Percentiles rank a stretch among this genome's conserved stretches.
These are phyloP conservation scores for Didymella pinodella DNA, from an alignment of 2,329 filamentous ascomycete genomes.

Conservation along the genomic window DNA sequence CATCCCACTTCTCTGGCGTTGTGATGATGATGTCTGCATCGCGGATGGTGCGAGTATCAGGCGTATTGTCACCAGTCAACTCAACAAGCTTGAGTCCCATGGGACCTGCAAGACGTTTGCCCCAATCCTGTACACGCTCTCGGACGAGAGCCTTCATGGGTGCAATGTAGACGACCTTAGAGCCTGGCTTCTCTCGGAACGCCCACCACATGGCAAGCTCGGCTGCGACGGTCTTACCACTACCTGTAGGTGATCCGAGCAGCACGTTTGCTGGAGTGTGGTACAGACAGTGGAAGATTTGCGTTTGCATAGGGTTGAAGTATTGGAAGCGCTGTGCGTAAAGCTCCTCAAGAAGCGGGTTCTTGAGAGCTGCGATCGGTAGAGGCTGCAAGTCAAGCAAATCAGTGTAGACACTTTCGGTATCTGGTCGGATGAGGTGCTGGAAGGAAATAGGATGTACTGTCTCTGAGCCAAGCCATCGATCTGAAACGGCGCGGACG, in stretches of 20 bases:
- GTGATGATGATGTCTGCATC: conserved; percentile 98
- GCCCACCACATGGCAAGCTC: conserved; percentile 99
- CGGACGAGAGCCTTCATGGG: conserved; percentile 99
- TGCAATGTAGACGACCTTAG: conserved; percentile 98
- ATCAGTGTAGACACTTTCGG: conserved; percentile 96
- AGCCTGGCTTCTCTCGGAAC: conserved; percentile 90
- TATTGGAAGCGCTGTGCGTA: conserved; percentile 90
- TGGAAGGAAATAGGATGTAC: conserved; percentile 96
- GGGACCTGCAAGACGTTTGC: conserved; percentile 77
- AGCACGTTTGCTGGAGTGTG: conserved; percentile 91
- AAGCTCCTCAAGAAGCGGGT: conserved; percentile 83
- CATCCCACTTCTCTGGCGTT: conserved; percentile 99
- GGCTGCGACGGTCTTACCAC: conserved; percentile 95
- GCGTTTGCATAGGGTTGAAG: conserved; percentile 99
- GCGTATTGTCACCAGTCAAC: conserved; percentile 96
- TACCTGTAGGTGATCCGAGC: conserved; percentile 93
- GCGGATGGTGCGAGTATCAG: conserved; percentile 92
- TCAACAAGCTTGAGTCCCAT: conserved; percentile 93
- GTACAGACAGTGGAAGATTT: conserved; percentile 96
- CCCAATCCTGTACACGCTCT: conserved; percentile 96
- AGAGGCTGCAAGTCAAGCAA: conserved; percentile 90
- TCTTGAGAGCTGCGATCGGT: conserved; percentile 85
- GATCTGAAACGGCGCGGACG: conserved; percentile 89
- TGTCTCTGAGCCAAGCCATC: conserved; percentile 96
- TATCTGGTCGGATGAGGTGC: conserved; percentile 95